Base-by-base conservation (phyloP, 2,329 filamentous ascomycete genomes). In the Hypoxylon rubiginosum region DNA sequence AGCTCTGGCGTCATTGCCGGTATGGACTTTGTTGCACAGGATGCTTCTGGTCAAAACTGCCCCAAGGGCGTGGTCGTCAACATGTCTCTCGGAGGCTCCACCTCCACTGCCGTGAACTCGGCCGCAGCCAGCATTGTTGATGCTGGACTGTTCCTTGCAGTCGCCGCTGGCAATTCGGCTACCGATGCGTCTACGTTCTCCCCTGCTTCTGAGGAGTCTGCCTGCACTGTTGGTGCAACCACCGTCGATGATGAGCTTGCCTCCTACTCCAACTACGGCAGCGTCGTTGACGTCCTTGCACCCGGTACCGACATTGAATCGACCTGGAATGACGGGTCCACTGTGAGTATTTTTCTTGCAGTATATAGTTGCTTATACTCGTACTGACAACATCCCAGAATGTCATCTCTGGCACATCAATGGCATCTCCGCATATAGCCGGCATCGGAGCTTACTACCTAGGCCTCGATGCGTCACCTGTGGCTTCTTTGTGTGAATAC, bases 341-440 rank as follows among this genome's bases (percentile, higher is more conserved):
- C 59, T n/a, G 56, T 56, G 46, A 50, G 24, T 24, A 11, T 28
- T 46, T 46, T 24, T 17, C 24, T 4, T 21, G 7, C 17, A 24
- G 11, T 24, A 46, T 24, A 46, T 7, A 34, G 32, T 34, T 17
- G 43, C 28, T 43, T 19, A 4, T 8, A 50, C 21, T 41, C 17
- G 39, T 64, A 51, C 32, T 60, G 8, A 62, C 34, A 32, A 63
- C 39, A 79, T 71, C 8, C 81, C 82, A 74, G 9, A 77, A 78
- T 45, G 80, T 72, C 24, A 81, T 88, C 71, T 84, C 81, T 10
- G 89, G 88, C 49, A 91, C 89, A 6, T 88, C 84, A 28, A 90
- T 90, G 88, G 86, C 88, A 1, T 78, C 82, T 10, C 88, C 88
- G 0, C 88, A 90, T 72, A 81, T 91, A 58, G 82, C 86, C 30